These are phyloP conservation scores for Grosmannia huntii DNA, from an alignment of 2,329 filamentous ascomycete species.

Conservation along the genomic window DNA sequence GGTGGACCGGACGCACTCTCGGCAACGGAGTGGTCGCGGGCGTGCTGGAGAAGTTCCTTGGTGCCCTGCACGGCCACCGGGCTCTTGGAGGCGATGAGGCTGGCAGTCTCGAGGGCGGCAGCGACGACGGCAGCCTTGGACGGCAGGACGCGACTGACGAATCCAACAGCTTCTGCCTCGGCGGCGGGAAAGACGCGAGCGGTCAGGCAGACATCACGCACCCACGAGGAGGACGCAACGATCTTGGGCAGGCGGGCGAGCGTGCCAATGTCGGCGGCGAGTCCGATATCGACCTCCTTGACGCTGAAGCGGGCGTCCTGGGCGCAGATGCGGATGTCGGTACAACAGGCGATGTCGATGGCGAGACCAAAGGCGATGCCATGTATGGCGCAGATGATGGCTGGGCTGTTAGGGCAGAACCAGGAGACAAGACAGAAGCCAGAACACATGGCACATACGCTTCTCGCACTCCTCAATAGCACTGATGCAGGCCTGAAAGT, in stretches of 20 bases:
- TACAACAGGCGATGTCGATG: constrained; percentile 58
- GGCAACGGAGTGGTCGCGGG: constrained; percentile 61
- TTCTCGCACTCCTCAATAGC: constrained; percentile 81
- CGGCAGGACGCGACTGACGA: constrained; percentile 53
- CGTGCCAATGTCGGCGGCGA: constrained; percentile 70
- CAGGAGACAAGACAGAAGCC: background rate
- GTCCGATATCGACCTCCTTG: constrained; percentile 72
- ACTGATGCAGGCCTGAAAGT: constrained; percentile 70
- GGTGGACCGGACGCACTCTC: constrained; percentile 48
- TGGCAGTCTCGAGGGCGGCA: constrained; percentile 50
- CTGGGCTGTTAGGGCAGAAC: constrained; percentile 21
- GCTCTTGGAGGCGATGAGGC: constrained; percentile 62
- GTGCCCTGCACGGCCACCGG: constrained; percentile 80
- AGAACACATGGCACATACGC: constrained; percentile 24
- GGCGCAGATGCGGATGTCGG: constrained; percentile 57
- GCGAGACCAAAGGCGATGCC: constrained; percentile 66
- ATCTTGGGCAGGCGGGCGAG: constrained; percentile 60
- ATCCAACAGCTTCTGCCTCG: constrained; percentile 58
- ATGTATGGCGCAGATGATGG: constrained; percentile 72
- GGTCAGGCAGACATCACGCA: constrained; percentile 65
- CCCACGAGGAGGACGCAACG: constrained; percentile 59
- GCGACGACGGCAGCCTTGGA: constrained; percentile 50
- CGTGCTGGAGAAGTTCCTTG: constrained; percentile 76
- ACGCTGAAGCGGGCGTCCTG: constrained; percentile 51
- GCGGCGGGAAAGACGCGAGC: constrained; percentile 56